phyloP scores from a whole-genome alignment of 164 flowering plant genomes.

The Dillenia turbinata region DNA sequence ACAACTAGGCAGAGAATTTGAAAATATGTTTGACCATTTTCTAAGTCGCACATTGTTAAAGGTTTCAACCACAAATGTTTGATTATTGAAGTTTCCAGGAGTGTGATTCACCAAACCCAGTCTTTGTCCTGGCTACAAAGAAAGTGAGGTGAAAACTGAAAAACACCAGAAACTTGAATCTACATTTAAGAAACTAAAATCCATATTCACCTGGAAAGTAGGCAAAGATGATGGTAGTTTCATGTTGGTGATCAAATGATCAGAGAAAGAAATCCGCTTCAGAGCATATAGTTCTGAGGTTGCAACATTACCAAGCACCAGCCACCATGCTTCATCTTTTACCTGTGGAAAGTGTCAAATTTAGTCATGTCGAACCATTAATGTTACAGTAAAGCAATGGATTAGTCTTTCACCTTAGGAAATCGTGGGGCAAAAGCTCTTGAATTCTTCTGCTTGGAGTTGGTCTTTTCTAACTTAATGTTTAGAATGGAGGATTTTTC shows the following conservation, averaged over 20 bases:
- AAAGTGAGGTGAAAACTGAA: too few species aligned
- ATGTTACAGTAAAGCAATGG: background rate
- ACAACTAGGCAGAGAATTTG: too few species aligned
- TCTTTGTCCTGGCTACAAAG: too few species aligned
- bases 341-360: conserved; percentile 35
- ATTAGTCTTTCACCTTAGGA: conserved; percentile 63
- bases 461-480: conserved; percentile 60
- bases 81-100: too few species aligned
- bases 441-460: conserved; percentile 32
- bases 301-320: conserved; percentile 69
- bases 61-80: too few species aligned
- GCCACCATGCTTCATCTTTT: conserved; percentile 98
- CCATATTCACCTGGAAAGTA: conserved; percentile 43
- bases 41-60: too few species aligned
- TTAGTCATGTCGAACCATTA: conserved; percentile 6
- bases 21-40: too few species aligned
- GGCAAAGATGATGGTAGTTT: conserved; percentile 44
- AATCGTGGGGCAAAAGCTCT: conserved; percentile 84
- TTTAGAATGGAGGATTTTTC: conserved; percentile 26
- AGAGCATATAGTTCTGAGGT: conserved; percentile 74
- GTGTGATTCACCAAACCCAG: too few species aligned
- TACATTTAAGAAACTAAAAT: background rate
- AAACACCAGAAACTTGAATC: too few species aligned
- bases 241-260: conserved; percentile 59
- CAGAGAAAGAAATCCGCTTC: conserved; percentile 79